Percentiles rank a stretch among this genome's conserved stretches.
These are phyloP conservation scores for Candida glaebosa DNA, from an alignment of 805 yeast genomes.

Conservation along the genomic window DNA sequence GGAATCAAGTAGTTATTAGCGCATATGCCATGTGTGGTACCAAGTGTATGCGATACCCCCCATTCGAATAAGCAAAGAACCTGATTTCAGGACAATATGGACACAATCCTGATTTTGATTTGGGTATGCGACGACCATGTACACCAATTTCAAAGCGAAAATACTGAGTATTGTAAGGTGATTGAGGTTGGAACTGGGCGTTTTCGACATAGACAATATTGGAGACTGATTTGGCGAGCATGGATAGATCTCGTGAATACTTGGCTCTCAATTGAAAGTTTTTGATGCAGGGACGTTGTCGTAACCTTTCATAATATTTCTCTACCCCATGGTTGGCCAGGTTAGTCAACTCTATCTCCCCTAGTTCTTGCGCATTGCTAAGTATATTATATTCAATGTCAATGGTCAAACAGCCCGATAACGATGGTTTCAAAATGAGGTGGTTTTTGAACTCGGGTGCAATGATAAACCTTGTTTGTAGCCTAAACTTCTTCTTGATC, in stretches of 20 bases:
- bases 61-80: constrained; percentile 29
- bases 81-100: constrained; percentile 27
- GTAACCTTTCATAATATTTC: neutral
- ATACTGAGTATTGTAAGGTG: constrained; percentile 19
- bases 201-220: constrained; percentile 14
- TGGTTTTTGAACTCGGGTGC: neutral
- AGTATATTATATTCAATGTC: neutral
- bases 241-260: constrained; percentile 11
- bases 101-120: constrained; percentile 32
- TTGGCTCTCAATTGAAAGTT: constrained; percentile 7
- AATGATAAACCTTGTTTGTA: neutral
- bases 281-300: neutral
- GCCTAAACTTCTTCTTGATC: too few species aligned
- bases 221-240: constrained; percentile 1
- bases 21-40: constrained; percentile 30
- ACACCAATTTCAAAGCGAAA: constrained; percentile 11
- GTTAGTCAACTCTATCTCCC: neutral
- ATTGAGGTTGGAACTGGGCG: constrained; percentile 8
- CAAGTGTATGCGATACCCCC: constrained; percentile 34
- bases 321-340: neutral
- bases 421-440: neutral
- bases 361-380: neutral
- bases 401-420: neutral
- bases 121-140: constrained; percentile 11
- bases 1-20: constrained; percentile 28